A percentile compares a stretch with the other conserved stretches of the same genome.
phyloP scores from a whole-genome alignment of 306 rosid species.

The Crotalaria pallida region DNA sequence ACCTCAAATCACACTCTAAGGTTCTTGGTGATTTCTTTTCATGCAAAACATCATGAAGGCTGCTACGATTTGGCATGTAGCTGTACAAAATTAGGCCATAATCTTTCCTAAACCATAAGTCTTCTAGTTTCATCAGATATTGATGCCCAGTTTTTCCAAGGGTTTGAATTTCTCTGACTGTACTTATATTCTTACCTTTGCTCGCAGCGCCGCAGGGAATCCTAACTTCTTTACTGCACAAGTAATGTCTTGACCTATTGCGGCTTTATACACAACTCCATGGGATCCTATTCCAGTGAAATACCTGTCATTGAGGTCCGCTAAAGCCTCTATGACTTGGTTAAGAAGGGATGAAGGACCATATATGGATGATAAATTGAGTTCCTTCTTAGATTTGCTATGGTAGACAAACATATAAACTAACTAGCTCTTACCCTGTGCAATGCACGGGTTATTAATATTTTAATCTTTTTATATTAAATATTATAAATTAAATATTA shows the following conservation, averaged over 20 bases:
- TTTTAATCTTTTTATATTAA: too few relatives aligned
- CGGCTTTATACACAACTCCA: conserved; percentile 76
- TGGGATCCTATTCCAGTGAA: conserved; percentile 87
- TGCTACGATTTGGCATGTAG: conserved; percentile 78
- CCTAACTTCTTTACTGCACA: conserved; percentile 71
- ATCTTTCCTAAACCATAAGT: conserved; percentile 54
- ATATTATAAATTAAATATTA: too few relatives aligned
- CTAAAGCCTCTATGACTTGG: conserved; percentile 59
- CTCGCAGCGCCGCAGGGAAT: conserved; percentile 39
- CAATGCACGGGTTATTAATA: too few relatives aligned
- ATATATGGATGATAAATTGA: conserved; percentile 18
- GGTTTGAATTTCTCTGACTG: conserved; percentile 65
- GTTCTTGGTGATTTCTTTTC: conserved; percentile 37
- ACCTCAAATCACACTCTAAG: conserved; percentile 60
- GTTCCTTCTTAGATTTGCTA: conserved; percentile 32
- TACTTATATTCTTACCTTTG: conserved; percentile 39
- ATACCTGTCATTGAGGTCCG: conserved; percentile 45
- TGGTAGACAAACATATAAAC: conserved; percentile 19
- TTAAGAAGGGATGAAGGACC: conserved; percentile 44
- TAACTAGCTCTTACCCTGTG: too few relatives aligned
- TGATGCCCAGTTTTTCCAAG: conserved; percentile 64
- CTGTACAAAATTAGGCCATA: conserved; percentile 63
- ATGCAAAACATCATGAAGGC: conserved; percentile 74
- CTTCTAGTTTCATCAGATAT: conserved; percentile 62
- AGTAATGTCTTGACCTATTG: conserved; percentile 31